Base-by-base conservation (phyloP, 257 asterid species). In the Thymus mandschuricus region DNA sequence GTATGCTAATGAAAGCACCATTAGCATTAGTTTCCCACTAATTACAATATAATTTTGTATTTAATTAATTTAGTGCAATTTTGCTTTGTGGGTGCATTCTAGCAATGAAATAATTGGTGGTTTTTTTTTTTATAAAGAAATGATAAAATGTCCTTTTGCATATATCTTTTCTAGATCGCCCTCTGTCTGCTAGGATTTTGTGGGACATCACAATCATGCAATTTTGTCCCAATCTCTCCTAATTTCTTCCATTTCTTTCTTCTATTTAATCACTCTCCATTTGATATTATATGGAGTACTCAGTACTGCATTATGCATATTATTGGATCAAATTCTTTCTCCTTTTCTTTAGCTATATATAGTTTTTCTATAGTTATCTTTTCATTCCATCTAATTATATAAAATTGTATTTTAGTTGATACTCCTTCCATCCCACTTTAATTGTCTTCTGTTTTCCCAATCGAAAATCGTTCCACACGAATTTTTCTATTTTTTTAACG, bases 191-290 rank as follows among this genome's bases (percentile, higher is more conserved):
- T 76, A 69, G 74, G 91, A 85, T 87, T 81, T 79, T 78, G 94
- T 87, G 91, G 94, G 94, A 13, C 87, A 70, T 70, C 79, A 75
- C 75, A 69, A 64, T 80, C 66, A 79, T 79, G 84, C 84, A 61
- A 61, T 74, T 77, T 75, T 81, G 89, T 86, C 87, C 70, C 55
- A 65, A 79, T 78, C 64, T 82, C 76, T 66, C 65, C 33, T 45
- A 69, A 33, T 45, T 55, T 57, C 55, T 62, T 2, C 15, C 44
- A 21, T 6, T 51, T 60, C 29, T 68, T 75, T 61, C 38, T 9
- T 46, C 35, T 54, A 38, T 35, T 56, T 31, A 38, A 63, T 62
- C 41, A 74, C 28, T 57, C 44, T 10, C 12, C 15, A 5, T 40
- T 68, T 78, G 60, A 62, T 68, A 49, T 8, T 30, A 21, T 29